Evolutionary conservation across 805 yeast species (phyloP), one percentile per base, ranked within the genome.

Genomic region (Zygoascus ofunaensis): DNA sequence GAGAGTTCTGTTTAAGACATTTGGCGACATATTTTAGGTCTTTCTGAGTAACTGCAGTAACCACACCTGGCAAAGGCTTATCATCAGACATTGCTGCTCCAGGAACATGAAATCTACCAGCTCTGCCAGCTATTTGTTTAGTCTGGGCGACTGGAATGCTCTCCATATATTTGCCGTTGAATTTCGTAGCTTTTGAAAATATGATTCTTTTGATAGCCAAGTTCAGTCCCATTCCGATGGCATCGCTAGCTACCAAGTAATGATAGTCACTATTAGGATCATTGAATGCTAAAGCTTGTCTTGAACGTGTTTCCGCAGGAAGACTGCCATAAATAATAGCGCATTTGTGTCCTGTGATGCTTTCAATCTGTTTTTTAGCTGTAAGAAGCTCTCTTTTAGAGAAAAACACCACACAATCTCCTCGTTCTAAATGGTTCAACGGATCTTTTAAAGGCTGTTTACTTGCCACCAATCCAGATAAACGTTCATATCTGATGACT

Each of bases 171-270:
- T 55, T 58, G 4, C 97, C 97, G 57, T 87, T 76, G 54, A 74
- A 89, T 61, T 92, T 92, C 40, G 60, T 59, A 22, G 74, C 66
- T 0, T 80, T 71, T 15, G 82, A 76, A 58, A 92, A 89, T 1
- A 92, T 73, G 4, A 92, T 74, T 48, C 97, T 68, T 47, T 79
- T 77, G 51, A 92, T 89, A 21, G 84, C 80, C 55, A 92, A 68
- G 57, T 92, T 92, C 43, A 92, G 70, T 0, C 98, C 98, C 97
- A 92, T 90, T 2, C 98, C 98, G 49, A 92, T 79, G 0, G 98
- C 98, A 66, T 92, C 97, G 2, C 95, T 84, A 1, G 98, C 97
- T 4, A 92, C 84, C 33, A 92, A 68, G n/a, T 84, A 72, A 55
- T 89, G 92, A 50, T 77, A 82, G 30, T 74, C 73, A 2, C 94